Evolutionary conservation across 2,329 filamentous ascomycete genomes (phyloP).

Genomic region (Ophiobolus disseminans): DNA sequence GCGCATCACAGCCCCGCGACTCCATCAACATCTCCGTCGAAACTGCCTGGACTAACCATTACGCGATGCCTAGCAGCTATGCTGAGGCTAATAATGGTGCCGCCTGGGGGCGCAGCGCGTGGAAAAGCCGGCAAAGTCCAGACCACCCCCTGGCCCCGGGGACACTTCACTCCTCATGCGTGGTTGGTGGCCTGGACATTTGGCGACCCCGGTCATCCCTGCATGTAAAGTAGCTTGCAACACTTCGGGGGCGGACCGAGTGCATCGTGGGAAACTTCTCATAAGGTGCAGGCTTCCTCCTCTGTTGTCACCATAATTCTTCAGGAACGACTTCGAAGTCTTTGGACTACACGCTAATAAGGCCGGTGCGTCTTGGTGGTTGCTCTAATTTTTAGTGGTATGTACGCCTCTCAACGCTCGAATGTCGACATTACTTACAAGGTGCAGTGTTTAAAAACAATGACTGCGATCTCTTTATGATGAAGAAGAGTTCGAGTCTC

Average conservation of each 20-base stretch:
- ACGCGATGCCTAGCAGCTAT: not conserved
- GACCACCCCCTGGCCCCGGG: constrained; percentile 10
- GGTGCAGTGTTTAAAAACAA: not conserved
- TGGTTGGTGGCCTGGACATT: constrained; percentile 9
- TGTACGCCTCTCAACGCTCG: too few species aligned
- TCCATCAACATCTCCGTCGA: not conserved
- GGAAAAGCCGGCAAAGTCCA: not conserved
- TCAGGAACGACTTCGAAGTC: not conserved
- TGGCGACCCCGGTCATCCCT: not conserved
- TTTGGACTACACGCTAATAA: constrained; percentile 1
- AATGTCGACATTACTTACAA: too few species aligned
- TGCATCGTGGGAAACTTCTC: constrained; percentile 4
- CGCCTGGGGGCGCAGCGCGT: constrained; percentile 7
- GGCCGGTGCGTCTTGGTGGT: not conserved
- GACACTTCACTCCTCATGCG: constrained; percentile 9
- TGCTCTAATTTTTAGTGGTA: not conserved
- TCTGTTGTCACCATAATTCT: not conserved
- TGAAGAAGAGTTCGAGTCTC: too few species aligned
- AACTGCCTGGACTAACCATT: not conserved
- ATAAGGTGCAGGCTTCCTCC: not conserved
- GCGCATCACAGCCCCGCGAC: not conserved
- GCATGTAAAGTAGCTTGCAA: constrained; percentile 4
- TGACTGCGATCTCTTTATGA: not conserved
- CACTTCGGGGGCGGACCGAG: constrained; percentile 4
- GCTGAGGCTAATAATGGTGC: constrained; percentile 1